Conservation (phyloP, 768 basidiomycete genomes). For the Auriscalpium microsporum region DNA sequence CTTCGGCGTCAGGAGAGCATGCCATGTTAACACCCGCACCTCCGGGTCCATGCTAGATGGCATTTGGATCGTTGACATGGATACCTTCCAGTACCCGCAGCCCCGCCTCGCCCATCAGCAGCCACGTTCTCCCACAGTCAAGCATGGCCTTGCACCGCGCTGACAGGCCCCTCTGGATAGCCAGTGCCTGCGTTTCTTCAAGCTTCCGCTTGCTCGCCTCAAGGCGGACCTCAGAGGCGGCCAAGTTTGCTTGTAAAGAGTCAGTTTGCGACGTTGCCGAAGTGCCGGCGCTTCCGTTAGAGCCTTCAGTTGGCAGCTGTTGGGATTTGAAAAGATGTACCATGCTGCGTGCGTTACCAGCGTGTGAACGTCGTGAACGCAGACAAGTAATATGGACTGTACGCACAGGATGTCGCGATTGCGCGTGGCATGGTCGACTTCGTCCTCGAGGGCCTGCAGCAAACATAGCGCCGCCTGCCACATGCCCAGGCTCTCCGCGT, state of each 20-base stretch:
- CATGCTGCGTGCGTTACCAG: slow-evolving; percentile 34
- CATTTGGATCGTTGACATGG: slow-evolving; percentile 1
- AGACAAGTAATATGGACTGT: not conserved
- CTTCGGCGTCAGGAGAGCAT: no score
- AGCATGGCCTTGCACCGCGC: slow-evolving; percentile 55
- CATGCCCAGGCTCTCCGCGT: slow-evolving; percentile 48
- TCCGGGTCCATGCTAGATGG: no score
- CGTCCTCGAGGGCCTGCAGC: slow-evolving; percentile 62
- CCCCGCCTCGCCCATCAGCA: slow-evolving; percentile 54
- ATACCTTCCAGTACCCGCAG: slow-evolving; percentile 31
- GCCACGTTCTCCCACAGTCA: slow-evolving; percentile 60
- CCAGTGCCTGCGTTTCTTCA: slow-evolving; percentile 36
- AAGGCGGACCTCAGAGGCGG: slow-evolving; percentile 70
- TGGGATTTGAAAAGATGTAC: slow-evolving; percentile 72
- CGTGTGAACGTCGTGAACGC: not conserved
- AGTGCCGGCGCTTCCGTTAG: not conserved
- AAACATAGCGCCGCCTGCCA: slow-evolving; percentile 53
- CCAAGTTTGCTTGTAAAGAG: slow-evolving; percentile 63
- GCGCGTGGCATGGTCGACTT: slow-evolving; percentile 55
- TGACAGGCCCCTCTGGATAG: slow-evolving; percentile 52
- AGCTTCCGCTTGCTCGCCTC: slow-evolving; percentile 60
- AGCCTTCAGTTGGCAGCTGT: slow-evolving; percentile 23
- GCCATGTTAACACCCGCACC: no score
- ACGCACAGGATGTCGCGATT: slow-evolving; percentile 70
- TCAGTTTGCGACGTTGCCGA: slow-evolving; percentile 36